Conservation (phyloP, 2,329 filamentous ascomycete species). For the Verticillium dahliae region DNA sequence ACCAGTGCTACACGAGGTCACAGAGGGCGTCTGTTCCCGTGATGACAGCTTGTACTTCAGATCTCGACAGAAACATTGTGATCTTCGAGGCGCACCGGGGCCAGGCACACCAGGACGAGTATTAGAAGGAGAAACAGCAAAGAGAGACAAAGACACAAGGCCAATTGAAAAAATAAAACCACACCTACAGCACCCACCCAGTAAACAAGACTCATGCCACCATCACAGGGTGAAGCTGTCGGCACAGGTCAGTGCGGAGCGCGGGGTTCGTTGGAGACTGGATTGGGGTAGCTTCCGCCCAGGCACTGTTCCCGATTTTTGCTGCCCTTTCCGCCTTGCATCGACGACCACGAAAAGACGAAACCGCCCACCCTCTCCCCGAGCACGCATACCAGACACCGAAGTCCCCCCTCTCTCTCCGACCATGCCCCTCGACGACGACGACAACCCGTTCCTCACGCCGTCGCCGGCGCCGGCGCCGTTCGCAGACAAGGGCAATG, state of each 20-base stretch:
- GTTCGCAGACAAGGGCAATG: neutral
- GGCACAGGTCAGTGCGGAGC: neutral
- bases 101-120: too few relatives aligned
- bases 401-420: neutral
- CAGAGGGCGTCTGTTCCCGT: too few relatives aligned
- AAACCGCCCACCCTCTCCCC: neutral
- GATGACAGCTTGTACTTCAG: too few relatives aligned
- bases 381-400: neutral
- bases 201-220: too few relatives aligned
- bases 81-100: too few relatives aligned
- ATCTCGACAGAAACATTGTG: too few relatives aligned
- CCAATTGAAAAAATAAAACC: too few relatives aligned
- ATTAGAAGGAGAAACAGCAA: too few relatives aligned
- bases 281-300: neutral
- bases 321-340: neutral
- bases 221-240: neutral
- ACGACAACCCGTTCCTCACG: constrained; percentile 26
- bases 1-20: too few relatives aligned
- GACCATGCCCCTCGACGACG: constrained; percentile 36
- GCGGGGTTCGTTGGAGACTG: neutral
- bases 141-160: too few relatives aligned
- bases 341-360: neutral
- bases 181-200: too few relatives aligned
- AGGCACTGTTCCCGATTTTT: neutral
- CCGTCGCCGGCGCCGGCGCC: constrained; percentile 9